Conservation (phyloP, 305 asterid genomes). For the Andrographis paniculata region DNA sequence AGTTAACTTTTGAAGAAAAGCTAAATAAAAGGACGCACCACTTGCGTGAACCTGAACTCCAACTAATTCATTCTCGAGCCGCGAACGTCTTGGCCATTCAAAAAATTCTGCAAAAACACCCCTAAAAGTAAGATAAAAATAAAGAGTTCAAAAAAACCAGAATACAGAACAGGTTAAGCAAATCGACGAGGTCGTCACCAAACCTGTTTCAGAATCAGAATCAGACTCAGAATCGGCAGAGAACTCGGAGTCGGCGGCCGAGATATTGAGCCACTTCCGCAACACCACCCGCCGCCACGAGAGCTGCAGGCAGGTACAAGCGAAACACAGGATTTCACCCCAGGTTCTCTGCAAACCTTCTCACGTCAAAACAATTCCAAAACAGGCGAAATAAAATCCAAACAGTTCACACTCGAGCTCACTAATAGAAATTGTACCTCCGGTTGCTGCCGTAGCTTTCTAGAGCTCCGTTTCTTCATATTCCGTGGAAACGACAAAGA, state of each 20-base stretch:
- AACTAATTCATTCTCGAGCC: constrained; percentile 41
- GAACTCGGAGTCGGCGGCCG: constrained; percentile 56
- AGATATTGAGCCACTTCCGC: constrained; percentile 82
- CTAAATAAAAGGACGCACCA: constrained; percentile 30
- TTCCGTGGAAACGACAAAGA: not conserved
- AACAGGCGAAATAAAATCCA: not conserved
- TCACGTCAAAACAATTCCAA: constrained; percentile 19
- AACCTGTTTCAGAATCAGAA: constrained; percentile 39
- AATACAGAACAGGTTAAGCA: not conserved
- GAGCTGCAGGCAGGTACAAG: constrained; percentile 83
- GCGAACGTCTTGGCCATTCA: constrained; percentile 40
- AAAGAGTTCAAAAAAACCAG: not conserved
- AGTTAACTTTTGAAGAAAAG: not conserved
- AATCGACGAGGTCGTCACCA: constrained; percentile 12
- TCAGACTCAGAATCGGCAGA: constrained; percentile 71
- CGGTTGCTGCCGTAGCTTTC: constrained; percentile 16
- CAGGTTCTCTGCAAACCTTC: constrained; percentile 65
- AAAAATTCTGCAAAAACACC: constrained; percentile 31
- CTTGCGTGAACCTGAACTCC: constrained; percentile 36
- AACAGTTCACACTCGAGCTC: constrained; percentile 1
- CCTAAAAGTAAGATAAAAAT: not conserved
- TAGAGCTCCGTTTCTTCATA: not conserved
- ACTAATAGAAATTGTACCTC: constrained; percentile 25
- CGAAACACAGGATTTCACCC: constrained; percentile 86
- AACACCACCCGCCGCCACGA: constrained; percentile 83